A percentile compares a stretch with the other conserved stretches of the same genome.
Evolutionary conservation across 169 alveolate species (phyloP).

Genomic region (Babesia divergens): DNA sequence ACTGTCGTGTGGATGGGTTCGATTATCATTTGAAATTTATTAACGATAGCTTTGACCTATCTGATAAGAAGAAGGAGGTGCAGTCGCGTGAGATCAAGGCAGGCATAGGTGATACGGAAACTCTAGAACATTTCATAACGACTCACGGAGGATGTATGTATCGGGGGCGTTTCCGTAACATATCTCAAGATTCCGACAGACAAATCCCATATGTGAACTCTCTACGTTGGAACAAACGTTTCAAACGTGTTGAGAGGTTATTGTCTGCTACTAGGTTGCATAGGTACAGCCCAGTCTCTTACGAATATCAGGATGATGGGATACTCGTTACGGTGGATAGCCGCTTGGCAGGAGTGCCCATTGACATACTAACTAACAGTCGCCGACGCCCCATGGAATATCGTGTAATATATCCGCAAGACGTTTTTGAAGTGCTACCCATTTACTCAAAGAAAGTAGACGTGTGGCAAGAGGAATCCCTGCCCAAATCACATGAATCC

Average conservation of each 20-base stretch:
- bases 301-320: constrained; percentile 4
- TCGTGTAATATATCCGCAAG: constrained; percentile 1
- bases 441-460: constrained; percentile 14
- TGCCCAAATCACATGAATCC: not conserved
- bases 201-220: constrained; percentile 42
- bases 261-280: constrained; percentile 23
- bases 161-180: constrained; percentile 35
- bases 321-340: not conserved
- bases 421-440: constrained; percentile 39
- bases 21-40: constrained; percentile 23
- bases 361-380: constrained; percentile 1
- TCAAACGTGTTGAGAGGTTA: constrained; percentile 38
- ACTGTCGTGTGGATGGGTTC: constrained; percentile 15
- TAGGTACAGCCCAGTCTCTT: not conserved
- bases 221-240: constrained; percentile 53
- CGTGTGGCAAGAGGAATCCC: constrained; percentile 34
- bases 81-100: constrained; percentile 41
- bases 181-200: constrained; percentile 21
- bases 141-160: constrained; percentile 60
- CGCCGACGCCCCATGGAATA: not conserved
- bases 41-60: constrained; percentile 19
- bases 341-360: constrained; percentile 6
- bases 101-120: constrained; percentile 37
- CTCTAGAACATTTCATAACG: constrained; percentile 21
- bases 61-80: constrained; percentile 51